Percentiles rank a stretch among this genome's conserved stretches.
Conservation (phyloP, 305 asterid genomes). For the Ajuga reptans region DNA sequence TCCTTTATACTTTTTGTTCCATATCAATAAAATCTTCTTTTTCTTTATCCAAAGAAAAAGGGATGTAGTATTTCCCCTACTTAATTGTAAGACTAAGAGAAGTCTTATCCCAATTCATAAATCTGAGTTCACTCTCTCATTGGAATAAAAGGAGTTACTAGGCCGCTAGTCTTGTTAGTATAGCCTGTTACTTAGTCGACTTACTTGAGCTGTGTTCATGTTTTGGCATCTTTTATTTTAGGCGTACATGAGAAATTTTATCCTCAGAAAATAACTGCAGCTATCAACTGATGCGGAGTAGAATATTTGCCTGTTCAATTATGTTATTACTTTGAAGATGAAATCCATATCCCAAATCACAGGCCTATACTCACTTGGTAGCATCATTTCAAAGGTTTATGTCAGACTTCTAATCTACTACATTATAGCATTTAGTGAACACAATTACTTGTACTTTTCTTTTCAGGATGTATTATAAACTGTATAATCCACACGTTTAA, state of each 20-base stretch:
- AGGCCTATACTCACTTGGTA: neutral
- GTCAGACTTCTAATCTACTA: neutral
- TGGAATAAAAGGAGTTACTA: neutral
- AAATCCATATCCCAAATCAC: neutral
- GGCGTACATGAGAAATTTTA: neutral
- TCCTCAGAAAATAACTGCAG: neutral
- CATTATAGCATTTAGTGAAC: neutral
- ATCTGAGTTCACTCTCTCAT: neutral
- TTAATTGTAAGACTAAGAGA: neutral
- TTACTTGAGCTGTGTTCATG: neutral
- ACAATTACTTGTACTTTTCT: constrained; percentile 3
- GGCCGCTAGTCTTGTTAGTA: neutral
- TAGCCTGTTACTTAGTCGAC: neutral
- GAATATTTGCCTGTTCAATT: neutral
- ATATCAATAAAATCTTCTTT: no score
- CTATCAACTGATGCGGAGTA: constrained; percentile 13
- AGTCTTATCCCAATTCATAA: constrained; percentile 1
- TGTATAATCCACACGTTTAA: neutral
- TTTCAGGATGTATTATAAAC: neutral
- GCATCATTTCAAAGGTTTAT: neutral
- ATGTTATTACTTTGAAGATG: neutral
- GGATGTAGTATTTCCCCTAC: constrained; percentile 8
- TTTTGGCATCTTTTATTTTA: neutral
- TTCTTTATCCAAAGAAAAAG: neutral
- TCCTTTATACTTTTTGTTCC: no score